Evolutionary conservation across 2,329 filamentous ascomycete species (phyloP), one percentile per base, ranked within the genome.

Genomic region (Penicillium concentricum): DNA sequence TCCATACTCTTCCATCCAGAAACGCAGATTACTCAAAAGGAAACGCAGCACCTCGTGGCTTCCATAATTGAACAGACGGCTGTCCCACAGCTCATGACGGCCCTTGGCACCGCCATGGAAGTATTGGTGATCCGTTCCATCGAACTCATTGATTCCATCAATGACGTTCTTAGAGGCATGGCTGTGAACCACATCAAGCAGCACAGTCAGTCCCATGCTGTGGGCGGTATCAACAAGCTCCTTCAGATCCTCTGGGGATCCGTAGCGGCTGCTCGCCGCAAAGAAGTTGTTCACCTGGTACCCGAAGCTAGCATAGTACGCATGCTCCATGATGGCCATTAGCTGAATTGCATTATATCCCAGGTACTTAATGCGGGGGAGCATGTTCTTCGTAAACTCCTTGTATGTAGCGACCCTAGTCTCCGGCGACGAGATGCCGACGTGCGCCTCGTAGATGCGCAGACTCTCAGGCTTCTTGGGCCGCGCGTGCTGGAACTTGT

Each of bases 221-320:
- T 99, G 94, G 4, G 94, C 94, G 2, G 91, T 96, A 70, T 99
- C 94, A 62, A 99, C 90, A 47, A 99, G 84, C 80, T 97, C 93
- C 76, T 96, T 99, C 65, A 99, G 81, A 37, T 97, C 94, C 70
- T 99, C 94, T 0, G 94, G 94, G 0, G 87, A 84, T 41, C 94
- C 94, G 71, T 96, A 99, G 61, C 94, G 87, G 74, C 93, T 97
- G 76, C 92, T 97, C 13, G 93, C 92, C 28, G 94, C 94, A 69
- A 97, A 99, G 81, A 99, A 99, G 76, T 90, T 97, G 80, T 97
- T 99, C 78, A 99, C 86, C 76, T 99, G 94, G 75, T 99, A 99
- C 45, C 94, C 94, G 69, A 99, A 99, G 71, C 93, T 97, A 68
- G 94, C 94, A 74, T 99, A 99, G 81, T 99, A 99, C 48, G 94